Evolutionary conservation across 768 basidiomycete genomes (phyloP), one percentile per base, ranked within the genome.

Genomic region (Galerina marginata): DNA sequence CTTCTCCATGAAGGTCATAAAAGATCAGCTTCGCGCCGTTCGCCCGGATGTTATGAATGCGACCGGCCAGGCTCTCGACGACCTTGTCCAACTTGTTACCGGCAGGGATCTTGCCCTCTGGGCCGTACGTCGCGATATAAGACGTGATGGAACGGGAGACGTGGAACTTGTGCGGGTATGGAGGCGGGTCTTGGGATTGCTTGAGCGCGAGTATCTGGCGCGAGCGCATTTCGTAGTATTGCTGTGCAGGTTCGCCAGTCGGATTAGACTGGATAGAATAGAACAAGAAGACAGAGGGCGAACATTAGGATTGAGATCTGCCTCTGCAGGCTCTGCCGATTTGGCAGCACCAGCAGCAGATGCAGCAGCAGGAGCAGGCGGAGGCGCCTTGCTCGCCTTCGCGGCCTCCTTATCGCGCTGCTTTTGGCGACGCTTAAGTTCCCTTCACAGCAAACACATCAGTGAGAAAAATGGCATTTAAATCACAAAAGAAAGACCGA

Each of bases 141-240:
- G 77, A 70, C 2, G 86, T 77, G 70, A 99, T 80, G 7, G 93
- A 93, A 61, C 76, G 80, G 58, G 89, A 80, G 20, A 98, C 96
- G 66, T 96, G 75, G 79, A 99, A 99, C 86, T 99, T 99, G 89
- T 99, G 97, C 6, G 97, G 97, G 80, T 99, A 99, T 2, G 97
- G 97, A 73, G 96, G 92, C 2, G 96, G 96, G 7, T 84, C 75
- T 73, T 91, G 90, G 29, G 92, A 91, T 71, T 89, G 83, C 75
- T 93, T 90, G 63, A 99, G 86, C 66, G 88, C 86, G 63, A 88
- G 85, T 68, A 99, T 95, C 67, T 92, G 88, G 49, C 94, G 87
- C 29, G 91, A 93, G 66, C 97, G 91, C 66, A 95, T 79, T 71
- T 98, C 95, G 72, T 90, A 96, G 82, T 98, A 99, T 94, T 96